Percentiles rank a stretch among this genome's conserved stretches.
Evolutionary conservation across 1,284 basidiomycete species (phyloP).

Genomic region (Microbotryomycetes sp.): DNA sequence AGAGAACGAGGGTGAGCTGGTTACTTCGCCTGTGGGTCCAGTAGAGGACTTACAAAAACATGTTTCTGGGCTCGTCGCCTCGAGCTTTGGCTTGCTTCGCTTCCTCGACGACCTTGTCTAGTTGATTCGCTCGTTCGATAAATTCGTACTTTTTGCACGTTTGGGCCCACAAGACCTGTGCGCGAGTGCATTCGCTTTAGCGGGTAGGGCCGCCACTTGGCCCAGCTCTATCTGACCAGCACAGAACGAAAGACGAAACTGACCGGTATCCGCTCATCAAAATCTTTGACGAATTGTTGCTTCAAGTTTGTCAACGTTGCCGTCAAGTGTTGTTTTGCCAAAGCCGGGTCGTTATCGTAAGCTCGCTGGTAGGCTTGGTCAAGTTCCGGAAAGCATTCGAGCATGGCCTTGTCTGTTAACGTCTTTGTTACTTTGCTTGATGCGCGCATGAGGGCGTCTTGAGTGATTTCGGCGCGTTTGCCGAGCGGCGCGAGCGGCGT

Average conservation of each 20-base stretch:
- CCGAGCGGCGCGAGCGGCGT: neutral
- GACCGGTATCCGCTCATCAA: constrained; percentile 9
- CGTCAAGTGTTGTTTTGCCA: neutral
- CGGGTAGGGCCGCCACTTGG: neutral
- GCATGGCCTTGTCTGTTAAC: constrained; percentile 21
- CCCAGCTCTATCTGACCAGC: neutral
- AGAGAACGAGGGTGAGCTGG: neutral
- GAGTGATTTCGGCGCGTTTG: constrained; percentile 10
- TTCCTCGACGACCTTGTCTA: constrained; percentile 7
- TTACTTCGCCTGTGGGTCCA: neutral
- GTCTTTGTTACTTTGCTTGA: constrained; percentile 3
- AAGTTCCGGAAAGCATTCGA: constrained; percentile 17
- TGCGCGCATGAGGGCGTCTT: constrained; percentile 9
- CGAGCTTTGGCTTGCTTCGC: constrained; percentile 4
- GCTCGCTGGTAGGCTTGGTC: constrained; percentile 8
- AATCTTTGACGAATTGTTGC: constrained; percentile 1
- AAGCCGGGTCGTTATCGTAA: neutral
- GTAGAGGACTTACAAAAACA: constrained; percentile 7
- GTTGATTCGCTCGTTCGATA: constrained; percentile 10
- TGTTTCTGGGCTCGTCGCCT: constrained; percentile 1
- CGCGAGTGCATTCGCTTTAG: neutral
- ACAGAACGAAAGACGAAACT: neutral
- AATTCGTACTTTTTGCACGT: constrained; percentile 2
- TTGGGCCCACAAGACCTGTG: constrained; percentile 18
- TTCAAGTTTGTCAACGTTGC: constrained; percentile 3